Evolutionary conservation across 2,329 filamentous ascomycete species (phyloP).

Genomic region (Fusarium avenaceum): DNA sequence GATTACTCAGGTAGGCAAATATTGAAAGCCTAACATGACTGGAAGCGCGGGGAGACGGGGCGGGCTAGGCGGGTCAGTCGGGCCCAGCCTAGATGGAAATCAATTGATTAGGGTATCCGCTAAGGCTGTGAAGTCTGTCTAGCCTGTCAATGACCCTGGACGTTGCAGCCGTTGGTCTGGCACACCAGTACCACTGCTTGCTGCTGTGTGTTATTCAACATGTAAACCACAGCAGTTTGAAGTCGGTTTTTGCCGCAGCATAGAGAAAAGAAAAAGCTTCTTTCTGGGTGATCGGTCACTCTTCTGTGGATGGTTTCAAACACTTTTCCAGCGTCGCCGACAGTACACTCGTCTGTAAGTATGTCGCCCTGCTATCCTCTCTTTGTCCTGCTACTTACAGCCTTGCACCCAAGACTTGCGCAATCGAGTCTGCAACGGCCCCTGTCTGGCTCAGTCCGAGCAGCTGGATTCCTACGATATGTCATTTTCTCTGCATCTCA

Average conservation of each 20-base stretch:
- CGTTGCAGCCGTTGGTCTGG: constrained; percentile 33
- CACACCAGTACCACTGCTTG: constrained; percentile 32
- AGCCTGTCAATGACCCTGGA: constrained; percentile 26
- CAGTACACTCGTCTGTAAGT: not conserved
- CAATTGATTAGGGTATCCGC: constrained; percentile 29
- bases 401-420: not conserved
- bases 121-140: constrained; percentile 18
- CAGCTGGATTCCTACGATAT: constrained; percentile 33
- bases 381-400: constrained; percentile 4
- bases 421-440: constrained; percentile 1
- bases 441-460: constrained; percentile 13
- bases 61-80: constrained; percentile 26
- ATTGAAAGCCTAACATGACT: constrained; percentile 6
- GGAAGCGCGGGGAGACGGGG: constrained; percentile 34
- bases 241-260: not conserved
- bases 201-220: not conserved
- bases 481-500: constrained; percentile 36
- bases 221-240: not conserved
- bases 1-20: constrained; percentile 27
- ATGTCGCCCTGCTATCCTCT: constrained; percentile 8
- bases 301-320: too few relatives aligned
- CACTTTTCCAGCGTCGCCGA: not conserved
- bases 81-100: constrained; percentile 29
- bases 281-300: not conserved
- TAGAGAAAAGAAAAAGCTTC: not conserved